Evolutionary conservation across 2,329 filamentous ascomycete genomes (phyloP).

Genomic region (Grosmannia serpens): DNA sequence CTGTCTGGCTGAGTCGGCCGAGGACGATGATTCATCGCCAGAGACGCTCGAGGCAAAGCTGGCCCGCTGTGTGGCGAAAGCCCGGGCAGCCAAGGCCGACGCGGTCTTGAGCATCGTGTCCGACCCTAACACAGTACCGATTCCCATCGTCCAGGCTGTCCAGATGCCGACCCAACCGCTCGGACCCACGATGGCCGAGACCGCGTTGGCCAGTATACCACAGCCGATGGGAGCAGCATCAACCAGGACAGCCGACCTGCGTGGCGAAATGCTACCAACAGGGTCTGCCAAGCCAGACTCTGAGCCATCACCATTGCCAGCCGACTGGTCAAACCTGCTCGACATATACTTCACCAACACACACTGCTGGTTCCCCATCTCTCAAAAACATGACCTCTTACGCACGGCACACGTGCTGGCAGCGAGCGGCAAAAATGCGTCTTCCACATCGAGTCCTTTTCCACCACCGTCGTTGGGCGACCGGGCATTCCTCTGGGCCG

Average conservation of each 20-base stretch:
- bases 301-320: constrained; percentile 25
- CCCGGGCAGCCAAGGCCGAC: constrained; percentile 9
- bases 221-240: too few species aligned
- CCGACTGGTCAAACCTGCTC: constrained; percentile 42
- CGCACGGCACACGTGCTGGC: constrained; percentile 32
- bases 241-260: not conserved
- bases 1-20: too few species aligned
- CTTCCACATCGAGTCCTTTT: not conserved
- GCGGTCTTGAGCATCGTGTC: too few species aligned
- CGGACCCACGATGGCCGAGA: too few species aligned
- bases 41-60: too few species aligned
- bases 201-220: too few species aligned
- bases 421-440: constrained; percentile 10
- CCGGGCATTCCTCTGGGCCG: too few species aligned
- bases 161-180: too few species aligned
- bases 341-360: constrained; percentile 67
- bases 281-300: not conserved
- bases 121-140: too few species aligned
- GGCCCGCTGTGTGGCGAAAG: constrained; percentile 7
- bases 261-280: not conserved
- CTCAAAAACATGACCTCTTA: constrained; percentile 42
- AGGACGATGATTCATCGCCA: too few species aligned
- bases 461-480: too few species aligned
- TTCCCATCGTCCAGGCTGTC: too few species aligned
- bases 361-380: constrained; percentile 65